Evolutionary conservation across 805 yeast genomes (phyloP), one percentile per base, ranked within the genome.

Genomic region (Teunomyces lycoperdinae): DNA sequence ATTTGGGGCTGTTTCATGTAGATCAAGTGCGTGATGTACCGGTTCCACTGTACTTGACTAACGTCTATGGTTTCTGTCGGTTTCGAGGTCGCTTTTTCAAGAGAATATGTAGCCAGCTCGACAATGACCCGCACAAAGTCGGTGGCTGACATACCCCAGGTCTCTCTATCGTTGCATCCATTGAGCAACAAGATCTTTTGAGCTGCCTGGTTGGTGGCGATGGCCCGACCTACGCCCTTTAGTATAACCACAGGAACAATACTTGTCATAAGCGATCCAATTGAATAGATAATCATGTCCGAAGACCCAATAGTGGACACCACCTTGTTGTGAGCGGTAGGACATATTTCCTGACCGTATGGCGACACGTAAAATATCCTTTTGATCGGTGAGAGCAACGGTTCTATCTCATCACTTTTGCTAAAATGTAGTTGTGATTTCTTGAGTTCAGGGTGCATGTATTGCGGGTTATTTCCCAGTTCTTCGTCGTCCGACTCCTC

Each of bases 251-350:
- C 83, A 0, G 98, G 97, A 2, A 89, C 68, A 5, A 87, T 81
- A 44, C 96, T 87, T 0, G 98, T 91, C 85, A 87, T 87, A 32
- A 91, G 70, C 1, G 96, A 87, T 1, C 98, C 97, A 47, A 91
- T 87, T 0, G 96, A 87, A 60, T 83, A 88, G 0, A 91, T 70
- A 0, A 90, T 67, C 10, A 79, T 71, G 32, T 83, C 78, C 0
- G 88, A 70, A 3, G 69, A 59, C 16, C 71, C 58, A 3, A 89
- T 60, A 20, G 78, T 71, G 1, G 77, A 64, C 1, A 80, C 60
- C 0, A 85, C 90, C 42, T 87, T 68, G 2, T 81, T 64, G 54
- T 84, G 84, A 1, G 92, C 90, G 29, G 71, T 64, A 2, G 97
- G 96, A 52, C 81, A 79, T 24, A 87, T 84, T 60, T 90, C 97